Evolutionary conservation across 805 yeast genomes (phyloP).

Genomic region (Candida easanensis): DNA sequence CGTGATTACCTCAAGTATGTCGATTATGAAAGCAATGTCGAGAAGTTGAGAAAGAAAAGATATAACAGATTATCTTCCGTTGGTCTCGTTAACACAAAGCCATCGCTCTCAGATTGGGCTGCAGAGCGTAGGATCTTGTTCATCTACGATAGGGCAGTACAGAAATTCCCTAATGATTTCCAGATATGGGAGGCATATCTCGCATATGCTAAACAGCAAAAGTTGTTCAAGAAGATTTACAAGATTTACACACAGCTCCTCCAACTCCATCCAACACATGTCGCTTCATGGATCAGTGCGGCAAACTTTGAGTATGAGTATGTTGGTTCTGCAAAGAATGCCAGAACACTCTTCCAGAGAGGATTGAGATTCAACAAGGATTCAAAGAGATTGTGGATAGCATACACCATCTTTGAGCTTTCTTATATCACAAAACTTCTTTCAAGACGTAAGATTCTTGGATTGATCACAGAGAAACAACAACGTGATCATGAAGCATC

Average conservation of each 20-base stretch:
- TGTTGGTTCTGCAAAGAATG: constrained; percentile 84
- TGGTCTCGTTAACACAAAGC: constrained; percentile 53
- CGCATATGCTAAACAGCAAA: constrained; percentile 60
- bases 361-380: constrained; percentile 83
- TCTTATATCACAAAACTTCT: constrained; percentile 80
- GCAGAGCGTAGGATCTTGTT: constrained; percentile 77
- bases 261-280: constrained; percentile 86
- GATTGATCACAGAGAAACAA: constrained; percentile 70
- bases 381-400: constrained; percentile 70
- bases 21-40: constrained; percentile 77
- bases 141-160: constrained; percentile 79
- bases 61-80: constrained; percentile 56
- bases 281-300: constrained; percentile 90
- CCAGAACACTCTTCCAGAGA: constrained; percentile 81
- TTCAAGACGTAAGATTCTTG: constrained; percentile 79
- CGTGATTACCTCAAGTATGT: constrained; percentile 76
- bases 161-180: constrained; percentile 74
- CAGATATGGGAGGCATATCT: constrained; percentile 78
- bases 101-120: constrained; percentile 82
- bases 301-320: constrained; percentile 91
- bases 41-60: constrained; percentile 72
- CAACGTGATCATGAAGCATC: constrained; percentile 47
- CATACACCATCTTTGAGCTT: constrained; percentile 85
- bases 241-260: constrained; percentile 74
- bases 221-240: constrained; percentile 69